A percentile compares a stretch with the other conserved stretches of the same genome.
Evolutionary conservation across 768 basidiomycete species (phyloP).

Genomic region (Lentinula boryana): DNA sequence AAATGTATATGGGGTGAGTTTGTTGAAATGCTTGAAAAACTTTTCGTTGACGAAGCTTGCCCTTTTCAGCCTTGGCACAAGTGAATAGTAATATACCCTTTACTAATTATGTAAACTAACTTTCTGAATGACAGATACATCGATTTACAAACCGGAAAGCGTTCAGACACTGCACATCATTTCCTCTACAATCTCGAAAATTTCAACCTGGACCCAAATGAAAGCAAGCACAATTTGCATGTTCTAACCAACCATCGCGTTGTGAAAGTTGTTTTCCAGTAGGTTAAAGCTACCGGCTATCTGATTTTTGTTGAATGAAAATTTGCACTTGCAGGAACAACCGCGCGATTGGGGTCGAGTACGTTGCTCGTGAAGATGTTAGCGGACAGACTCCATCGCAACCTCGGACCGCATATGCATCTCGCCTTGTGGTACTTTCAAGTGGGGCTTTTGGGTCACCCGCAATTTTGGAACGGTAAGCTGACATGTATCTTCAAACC

Average conservation of each 20-base stretch:
- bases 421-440: conserved; percentile 22
- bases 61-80: neutral
- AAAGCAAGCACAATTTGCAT: neutral
- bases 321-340: conserved; percentile 4
- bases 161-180: conserved; percentile 31
- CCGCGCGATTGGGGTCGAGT: conserved; percentile 24
- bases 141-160: conserved; percentile 25
- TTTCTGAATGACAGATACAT: conserved; percentile 30
- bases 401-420: conserved; percentile 15
- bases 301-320: neutral
- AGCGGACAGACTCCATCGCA: neutral
- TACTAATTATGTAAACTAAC: neutral
- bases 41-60: neutral
- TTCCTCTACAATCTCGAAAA: conserved; percentile 22
- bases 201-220: conserved; percentile 14
- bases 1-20: conserved; percentile 26
- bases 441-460: conserved; percentile 28
- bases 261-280: conserved; percentile 25
- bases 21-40: neutral
- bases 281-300: neutral
- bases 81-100: neutral
- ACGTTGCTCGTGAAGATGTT: conserved; percentile 13
- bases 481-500: neutral
- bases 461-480: conserved; percentile 24
- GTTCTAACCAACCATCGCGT: conserved; percentile 17